Evolutionary conservation across 1,284 basidiomycete species (phyloP), one percentile per base, ranked within the genome.

Genomic region (Xerocomus amazonicus): DNA sequence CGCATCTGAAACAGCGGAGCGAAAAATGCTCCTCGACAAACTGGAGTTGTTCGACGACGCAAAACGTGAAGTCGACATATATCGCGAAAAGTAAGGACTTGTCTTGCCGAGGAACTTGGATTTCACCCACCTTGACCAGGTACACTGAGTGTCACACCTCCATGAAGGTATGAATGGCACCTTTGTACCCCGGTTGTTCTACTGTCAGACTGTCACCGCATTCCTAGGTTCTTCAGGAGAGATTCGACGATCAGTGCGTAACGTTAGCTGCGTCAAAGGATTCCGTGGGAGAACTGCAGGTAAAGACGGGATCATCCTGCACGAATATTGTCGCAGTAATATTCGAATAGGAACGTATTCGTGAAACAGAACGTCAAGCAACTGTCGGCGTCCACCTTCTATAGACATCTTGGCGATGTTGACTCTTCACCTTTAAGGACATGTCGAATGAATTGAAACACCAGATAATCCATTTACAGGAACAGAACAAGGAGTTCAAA

Each of bases 161-260:
- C 57, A 29, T 58, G 64, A 59, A 65, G 58, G 69, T 65, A 51
- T 4, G 56, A n/a, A 8, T 43, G 32, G 13, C 10, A 4, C 29
- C 12, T 38, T 13, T n/a, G 27, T 38, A 6, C 19, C 23, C 9
- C 14, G 2, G 33, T 2, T 19, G 17, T 47, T 43, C 36, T 19
- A 23, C 19, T 23, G 19, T 23, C 3, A 23, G 19, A 23, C 49
- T 46, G n/a, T 26, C 31, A 55, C 7, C 10, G 29, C 16, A 6
- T 23, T 40, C 17, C 14, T 56, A 82, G 76, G 64, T 73, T 23
- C 66, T 84, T 8, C 79, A 83, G 59, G 80, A 84, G 49, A 73
- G 80, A n/a, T 78, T 78, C 48, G 80, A 83, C 14, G 75, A 81
- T 14, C 81, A 83, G 55, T 61, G 72, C 0, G 65, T 78, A 10